Percentiles rank a stretch among this genome's conserved stretches.
Evolutionary conservation across 2,329 filamentous ascomycete species (phyloP).

Genomic region (Ceratocystis papillata): DNA sequence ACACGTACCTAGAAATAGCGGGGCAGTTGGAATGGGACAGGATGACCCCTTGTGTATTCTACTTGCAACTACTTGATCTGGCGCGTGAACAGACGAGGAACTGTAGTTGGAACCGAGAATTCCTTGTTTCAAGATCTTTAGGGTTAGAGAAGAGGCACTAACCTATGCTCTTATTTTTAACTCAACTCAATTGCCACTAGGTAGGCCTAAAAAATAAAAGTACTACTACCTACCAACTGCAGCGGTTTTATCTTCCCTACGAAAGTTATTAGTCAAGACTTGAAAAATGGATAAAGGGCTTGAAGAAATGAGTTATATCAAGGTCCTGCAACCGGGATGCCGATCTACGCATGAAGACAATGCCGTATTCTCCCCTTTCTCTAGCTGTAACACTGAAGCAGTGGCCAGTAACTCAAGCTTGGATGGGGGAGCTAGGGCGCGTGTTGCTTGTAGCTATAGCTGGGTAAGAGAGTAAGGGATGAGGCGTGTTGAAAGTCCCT

Average conservation of each 20-base stretch:
- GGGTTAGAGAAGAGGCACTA: too few species aligned
- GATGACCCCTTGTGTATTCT: too few species aligned
- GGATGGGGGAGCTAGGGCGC: background rate
- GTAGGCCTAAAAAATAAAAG: background rate
- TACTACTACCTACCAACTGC: background rate
- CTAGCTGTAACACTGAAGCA: background rate
- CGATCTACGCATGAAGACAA: constrained; percentile 9
- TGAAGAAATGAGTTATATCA: background rate
- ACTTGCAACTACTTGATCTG: too few species aligned
- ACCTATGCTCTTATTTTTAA: too few species aligned
- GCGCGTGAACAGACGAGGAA: too few species aligned
- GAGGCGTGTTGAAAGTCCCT: too few species aligned
- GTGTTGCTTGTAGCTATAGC: too few species aligned
- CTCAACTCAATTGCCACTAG: too few species aligned
- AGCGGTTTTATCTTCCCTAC: background rate
- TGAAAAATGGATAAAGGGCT: background rate
- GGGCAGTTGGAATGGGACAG: too few species aligned
- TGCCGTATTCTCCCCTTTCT: background rate
- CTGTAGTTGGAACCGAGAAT: too few species aligned
- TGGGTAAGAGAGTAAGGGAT: too few species aligned
- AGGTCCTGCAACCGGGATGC: background rate
- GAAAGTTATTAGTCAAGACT: background rate
- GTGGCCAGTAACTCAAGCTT: background rate
- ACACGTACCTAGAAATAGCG: background rate
- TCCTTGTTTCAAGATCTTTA: too few species aligned